Evolutionary conservation across 2,329 filamentous ascomycete species (phyloP).

Genomic region (Rhinocladiella similis): DNA sequence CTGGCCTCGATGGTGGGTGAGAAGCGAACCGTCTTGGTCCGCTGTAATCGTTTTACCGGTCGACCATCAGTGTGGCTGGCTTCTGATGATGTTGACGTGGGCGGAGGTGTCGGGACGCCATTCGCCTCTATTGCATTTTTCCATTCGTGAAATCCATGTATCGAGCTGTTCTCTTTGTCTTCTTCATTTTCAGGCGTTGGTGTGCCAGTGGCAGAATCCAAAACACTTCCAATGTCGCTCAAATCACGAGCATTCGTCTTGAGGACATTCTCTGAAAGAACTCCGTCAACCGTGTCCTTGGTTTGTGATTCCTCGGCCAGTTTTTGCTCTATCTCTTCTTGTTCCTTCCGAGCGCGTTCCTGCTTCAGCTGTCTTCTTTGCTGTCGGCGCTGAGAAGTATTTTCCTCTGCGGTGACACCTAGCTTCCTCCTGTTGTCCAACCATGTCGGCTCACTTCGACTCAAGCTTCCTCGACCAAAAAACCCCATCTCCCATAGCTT

Average conservation of each 20-base stretch:
- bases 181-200: slow-evolving; percentile 17
- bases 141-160: slow-evolving; percentile 29
- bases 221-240: slow-evolving; percentile 26
- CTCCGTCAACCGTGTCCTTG: slow-evolving; percentile 9
- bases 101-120: slow-evolving; percentile 30
- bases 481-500: slow-evolving; percentile 96
- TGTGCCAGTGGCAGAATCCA: slow-evolving; percentile 21
- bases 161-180: slow-evolving; percentile 20
- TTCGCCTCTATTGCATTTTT: slow-evolving; percentile 27
- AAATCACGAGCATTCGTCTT: slow-evolving; percentile 27
- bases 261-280: slow-evolving; percentile 15
- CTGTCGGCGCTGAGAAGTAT: slow-evolving; percentile 72
- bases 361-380: slow-evolving; percentile 84
- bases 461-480: slow-evolving; percentile 90
- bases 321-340: slow-evolving; percentile 77
- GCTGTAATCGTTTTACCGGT: slow-evolving; percentile 20
- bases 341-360: slow-evolving; percentile 84
- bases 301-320: slow-evolving; percentile 52
- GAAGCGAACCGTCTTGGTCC: slow-evolving; percentile 67
- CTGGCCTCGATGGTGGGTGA: slow-evolving; percentile 67
- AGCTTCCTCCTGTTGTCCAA: slow-evolving; percentile 76
- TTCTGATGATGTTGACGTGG: slow-evolving; percentile 29
- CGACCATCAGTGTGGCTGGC: slow-evolving; percentile 23
- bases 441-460: slow-evolving; percentile 94
- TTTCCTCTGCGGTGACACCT: slow-evolving; percentile 77